These are phyloP conservation scores for Penicillium fuscoglaucum DNA, from an alignment of 2,329 filamentous ascomycete species.

Conservation along the genomic window DNA sequence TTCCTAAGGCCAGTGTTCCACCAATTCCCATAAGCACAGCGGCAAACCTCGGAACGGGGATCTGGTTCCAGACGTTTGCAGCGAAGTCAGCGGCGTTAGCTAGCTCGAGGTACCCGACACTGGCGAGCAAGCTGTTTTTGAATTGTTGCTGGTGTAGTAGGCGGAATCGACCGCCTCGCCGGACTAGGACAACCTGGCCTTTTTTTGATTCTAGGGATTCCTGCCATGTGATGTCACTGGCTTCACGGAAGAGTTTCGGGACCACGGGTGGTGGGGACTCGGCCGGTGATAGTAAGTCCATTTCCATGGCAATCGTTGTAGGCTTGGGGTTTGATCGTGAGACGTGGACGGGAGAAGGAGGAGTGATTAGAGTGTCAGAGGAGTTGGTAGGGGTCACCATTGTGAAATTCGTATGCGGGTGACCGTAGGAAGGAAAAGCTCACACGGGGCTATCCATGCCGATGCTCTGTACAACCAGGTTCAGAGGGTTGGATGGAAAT, in stretches of 20 bases:
- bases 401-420: not conserved
- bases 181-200: conserved; percentile 17
- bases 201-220: conserved; percentile 16
- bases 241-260: conserved; percentile 22
- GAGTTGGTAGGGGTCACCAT: conserved; percentile 18
- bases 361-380: conserved; percentile 21
- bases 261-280: conserved; percentile 6
- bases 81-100: conserved; percentile 59
- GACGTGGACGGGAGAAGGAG: conserved; percentile 1
- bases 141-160: conserved; percentile 34
- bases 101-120: conserved; percentile 55
- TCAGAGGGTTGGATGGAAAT: not conserved
- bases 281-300: conserved; percentile 6
- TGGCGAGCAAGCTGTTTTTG: conserved; percentile 37
- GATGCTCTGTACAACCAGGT: not conserved
- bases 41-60: conserved; percentile 53
- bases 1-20: conserved; percentile 48
- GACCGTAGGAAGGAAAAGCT: not conserved
- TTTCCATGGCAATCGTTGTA: not conserved
- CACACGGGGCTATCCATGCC: conserved; percentile 7
- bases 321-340: not conserved
- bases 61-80: conserved; percentile 58
- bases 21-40: conserved; percentile 56
- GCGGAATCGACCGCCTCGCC: conserved; percentile 15
- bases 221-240: conserved; percentile 24